Evolutionary conservation across 1,284 basidiomycete genomes (phyloP).

Genomic region (Malassezia psittaci): DNA sequence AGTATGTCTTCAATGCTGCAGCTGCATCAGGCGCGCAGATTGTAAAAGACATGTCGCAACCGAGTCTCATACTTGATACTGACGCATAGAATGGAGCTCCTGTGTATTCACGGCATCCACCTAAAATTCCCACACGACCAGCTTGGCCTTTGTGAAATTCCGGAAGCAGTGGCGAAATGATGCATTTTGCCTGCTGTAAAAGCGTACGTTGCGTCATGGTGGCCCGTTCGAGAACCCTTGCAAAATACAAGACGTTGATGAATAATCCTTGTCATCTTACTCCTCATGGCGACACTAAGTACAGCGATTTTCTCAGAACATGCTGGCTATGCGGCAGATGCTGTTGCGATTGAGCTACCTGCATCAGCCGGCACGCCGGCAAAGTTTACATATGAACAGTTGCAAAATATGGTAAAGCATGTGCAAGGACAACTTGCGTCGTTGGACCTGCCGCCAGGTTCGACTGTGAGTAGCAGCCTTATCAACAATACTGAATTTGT

Average conservation of each 20-base stretch:
- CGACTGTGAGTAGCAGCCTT: constrained; percentile 42
- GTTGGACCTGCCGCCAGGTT: constrained; percentile 22
- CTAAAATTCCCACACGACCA: constrained; percentile 84
- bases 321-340: background rate
- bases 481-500: constrained; percentile 49
- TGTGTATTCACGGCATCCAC: constrained; percentile 85
- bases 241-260: too few relatives aligned
- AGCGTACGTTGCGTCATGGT: constrained; percentile 6
- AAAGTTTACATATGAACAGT: constrained; percentile 25
- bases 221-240: background rate
- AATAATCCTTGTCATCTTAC: background rate
- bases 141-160: constrained; percentile 92
- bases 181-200: constrained; percentile 54
- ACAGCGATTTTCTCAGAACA: constrained; percentile 2
- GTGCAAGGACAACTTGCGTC: constrained; percentile 33
- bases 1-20: constrained; percentile 86
- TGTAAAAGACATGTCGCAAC: constrained; percentile 87
- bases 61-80: constrained; percentile 48
- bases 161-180: constrained; percentile 74
- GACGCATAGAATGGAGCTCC: constrained; percentile 73
- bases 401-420: constrained; percentile 24
- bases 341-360: constrained; percentile 9
- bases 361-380: constrained; percentile 4
- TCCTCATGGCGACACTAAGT: background rate
- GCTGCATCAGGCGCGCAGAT: constrained; percentile 82